Conservation (phyloP, 2,329 filamentous ascomycete species). For the Seiridium cupressi region DNA sequence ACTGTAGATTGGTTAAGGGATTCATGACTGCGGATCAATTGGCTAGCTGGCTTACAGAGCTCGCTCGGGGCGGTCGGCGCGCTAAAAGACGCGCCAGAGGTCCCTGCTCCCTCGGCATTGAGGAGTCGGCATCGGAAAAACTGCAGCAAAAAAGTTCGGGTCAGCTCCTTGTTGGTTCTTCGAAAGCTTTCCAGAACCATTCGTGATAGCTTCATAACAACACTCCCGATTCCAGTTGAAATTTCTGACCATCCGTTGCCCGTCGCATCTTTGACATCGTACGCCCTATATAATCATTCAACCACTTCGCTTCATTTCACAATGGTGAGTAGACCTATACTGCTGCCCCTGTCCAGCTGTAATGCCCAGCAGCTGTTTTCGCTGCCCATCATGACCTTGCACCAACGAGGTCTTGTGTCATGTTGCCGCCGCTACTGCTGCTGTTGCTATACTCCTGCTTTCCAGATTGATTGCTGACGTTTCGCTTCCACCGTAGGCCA, state of each 20-base stretch:
- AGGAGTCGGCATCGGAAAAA: constrained; percentile 26
- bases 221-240: background rate
- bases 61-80: no score
- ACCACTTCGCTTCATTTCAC: background rate
- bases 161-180: constrained; percentile 7
- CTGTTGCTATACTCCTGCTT: background rate
- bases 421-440: no score
- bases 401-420: background rate
- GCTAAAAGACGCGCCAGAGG: no score
- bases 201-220: constrained; percentile 10
- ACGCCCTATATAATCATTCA: background rate
- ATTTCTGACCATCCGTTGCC: background rate
- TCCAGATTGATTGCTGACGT: background rate
- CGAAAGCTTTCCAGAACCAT: constrained; percentile 10
- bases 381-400: background rate
- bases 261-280: background rate
- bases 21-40: no score
- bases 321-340: constrained; percentile 1
- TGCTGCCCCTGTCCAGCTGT: background rate
- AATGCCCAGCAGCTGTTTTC: background rate
- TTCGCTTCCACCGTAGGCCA: constrained; percentile 42
- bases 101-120: constrained; percentile 11
- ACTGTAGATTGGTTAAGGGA: no score
- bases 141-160: constrained; percentile 23
- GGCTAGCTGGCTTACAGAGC: no score